Evolutionary conservation across 73 alveolate species (phyloP), one percentile per base, ranked within the genome.

Genomic region (Paramecium pentaurelia): DNA sequence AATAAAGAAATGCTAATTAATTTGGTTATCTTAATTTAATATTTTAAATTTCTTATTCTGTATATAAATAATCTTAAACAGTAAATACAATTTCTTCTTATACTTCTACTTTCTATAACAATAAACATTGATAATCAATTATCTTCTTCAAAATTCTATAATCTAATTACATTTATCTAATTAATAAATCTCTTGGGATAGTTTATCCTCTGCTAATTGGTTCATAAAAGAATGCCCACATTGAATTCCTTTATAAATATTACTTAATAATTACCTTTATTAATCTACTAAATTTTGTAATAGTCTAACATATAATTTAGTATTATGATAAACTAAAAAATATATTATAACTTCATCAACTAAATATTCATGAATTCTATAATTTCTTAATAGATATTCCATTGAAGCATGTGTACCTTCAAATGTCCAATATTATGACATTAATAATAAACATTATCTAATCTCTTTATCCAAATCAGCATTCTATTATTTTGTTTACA

Each of bases 151-250:
- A 25, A 4, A 80, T 80, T 44, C 91, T 40, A 27, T 80, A 80
- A 80, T 80, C 91, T 22, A 80, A 27, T 80, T 80, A 18, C 75
- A 80, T 80, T 80, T 80, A 27, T 47, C 91, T 80, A 22, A 80
- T 49, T n/a, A 80, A 4, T 2, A 42, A 28, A 80, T 80, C 91
- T 45, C 91, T 80, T 22, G 40, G 25, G 10, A 80, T 44, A 32
- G 91, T 80, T 80, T 80, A 18, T n/a, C 77, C 73, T 80, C 91
- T 80, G 27, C 91, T 80, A 5, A 80, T 47, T 32, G 91, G 91
- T 45, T 80, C 91, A 80, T 80, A 80, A 3, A 40, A 16, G 30
- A 80, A 80, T 80, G 75, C 91, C 91, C 91, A 80, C 73, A 64
- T 64, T 1, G 84, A 64, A 64, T 64, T 64, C 14, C 84, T 64